Percentiles rank a stretch among this genome's conserved stretches.
Evolutionary conservation across 1,284 basidiomycete species (phyloP).

Genomic region (Agroathelia rolfsii): DNA sequence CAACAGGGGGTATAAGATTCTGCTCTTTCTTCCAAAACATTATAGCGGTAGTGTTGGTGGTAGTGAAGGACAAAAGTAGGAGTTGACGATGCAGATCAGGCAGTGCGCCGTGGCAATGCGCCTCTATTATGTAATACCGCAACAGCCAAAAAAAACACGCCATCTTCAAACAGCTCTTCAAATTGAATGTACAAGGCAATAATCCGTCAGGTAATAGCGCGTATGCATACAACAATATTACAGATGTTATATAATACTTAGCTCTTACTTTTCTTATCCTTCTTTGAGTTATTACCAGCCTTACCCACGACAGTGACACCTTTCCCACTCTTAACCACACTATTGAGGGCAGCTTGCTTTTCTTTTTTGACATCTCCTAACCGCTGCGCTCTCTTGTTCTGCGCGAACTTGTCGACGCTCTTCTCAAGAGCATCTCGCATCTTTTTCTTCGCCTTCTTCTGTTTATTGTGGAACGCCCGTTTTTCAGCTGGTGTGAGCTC

Average conservation of each 20-base stretch:
- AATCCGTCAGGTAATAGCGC: too few relatives aligned
- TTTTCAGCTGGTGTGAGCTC: slow-evolving; percentile 88
- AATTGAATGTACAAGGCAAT: too few relatives aligned
- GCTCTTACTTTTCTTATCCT: slow-evolving; percentile 20
- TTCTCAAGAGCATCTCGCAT: slow-evolving; percentile 61
- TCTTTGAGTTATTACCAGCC: slow-evolving; percentile 31
- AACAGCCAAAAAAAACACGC: too few relatives aligned
- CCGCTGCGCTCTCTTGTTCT: slow-evolving; percentile 29
- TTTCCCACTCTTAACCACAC: slow-evolving; percentile 74
- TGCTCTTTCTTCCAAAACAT: slow-evolving; percentile 71
- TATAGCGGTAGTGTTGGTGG: slow-evolving; percentile 34
- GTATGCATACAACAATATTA: not conserved
- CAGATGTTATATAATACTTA: slow-evolving; percentile 1
- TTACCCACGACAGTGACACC: slow-evolving; percentile 86
- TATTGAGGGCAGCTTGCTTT: slow-evolving; percentile 73
- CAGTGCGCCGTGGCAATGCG: too few relatives aligned
- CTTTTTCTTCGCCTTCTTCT: slow-evolving; percentile 69
- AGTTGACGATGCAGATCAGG: slow-evolving; percentile 4
- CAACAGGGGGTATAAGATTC: slow-evolving; percentile 60
- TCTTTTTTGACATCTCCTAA: slow-evolving; percentile 56
- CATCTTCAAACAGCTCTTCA: too few relatives aligned
- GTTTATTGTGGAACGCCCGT: slow-evolving; percentile 58
- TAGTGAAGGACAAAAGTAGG: slow-evolving; percentile 7
- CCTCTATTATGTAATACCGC: too few relatives aligned
- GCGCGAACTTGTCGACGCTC: slow-evolving; percentile 58